Evolutionary conservation across 768 basidiomycete genomes (phyloP), one percentile per base, ranked within the genome.

Genomic region (Sistotremastrum niveocremeum): DNA sequence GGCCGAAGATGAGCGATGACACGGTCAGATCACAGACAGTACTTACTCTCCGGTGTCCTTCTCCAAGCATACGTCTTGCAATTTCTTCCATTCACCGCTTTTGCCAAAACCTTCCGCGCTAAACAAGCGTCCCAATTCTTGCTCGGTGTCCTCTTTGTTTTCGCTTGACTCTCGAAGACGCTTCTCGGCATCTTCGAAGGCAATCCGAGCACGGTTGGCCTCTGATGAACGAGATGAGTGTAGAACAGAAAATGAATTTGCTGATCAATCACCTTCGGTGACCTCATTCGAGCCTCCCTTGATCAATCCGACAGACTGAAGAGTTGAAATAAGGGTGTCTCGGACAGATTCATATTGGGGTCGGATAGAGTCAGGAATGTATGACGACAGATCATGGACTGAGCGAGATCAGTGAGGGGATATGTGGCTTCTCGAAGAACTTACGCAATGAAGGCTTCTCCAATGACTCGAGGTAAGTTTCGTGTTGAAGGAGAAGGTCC

Each of bases 61-160:
- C 57, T 78, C 75, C 8, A 98, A 59, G 55, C 94, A 98, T 1
- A 70, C 66, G 4, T 76, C 73, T 20, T 93, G 84, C 5, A 99
- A 73, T 65, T 94, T 95, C 71, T 94, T 94, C 89, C 89, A 99
- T 65, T 95, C 88, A 42, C 88, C 94, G 30, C 86, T 70, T 1
- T 65, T 59, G 12, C 91, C 91, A 53, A 83, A 95, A 34, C 72
- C 73, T 12, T 76, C 60, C 6, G 62, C 62, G 48, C 78, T 66
- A 56, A 81, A 86, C 28, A 98, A 68, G 47, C 83, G 77, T 1
- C 60, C 61, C 7, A 88, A 59, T 37, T 84, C 81, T 28, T 70
- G 62, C 45, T 73, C 67, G 0, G 78, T 74, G 6, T 69, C 65
- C 30, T 73, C 63, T 46, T 74, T 69, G 29, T 82, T 74, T 28